Evolutionary conservation across 1,284 basidiomycete genomes (phyloP), one percentile per base, ranked within the genome.

Genomic region (Amylostereum chailletii): DNA sequence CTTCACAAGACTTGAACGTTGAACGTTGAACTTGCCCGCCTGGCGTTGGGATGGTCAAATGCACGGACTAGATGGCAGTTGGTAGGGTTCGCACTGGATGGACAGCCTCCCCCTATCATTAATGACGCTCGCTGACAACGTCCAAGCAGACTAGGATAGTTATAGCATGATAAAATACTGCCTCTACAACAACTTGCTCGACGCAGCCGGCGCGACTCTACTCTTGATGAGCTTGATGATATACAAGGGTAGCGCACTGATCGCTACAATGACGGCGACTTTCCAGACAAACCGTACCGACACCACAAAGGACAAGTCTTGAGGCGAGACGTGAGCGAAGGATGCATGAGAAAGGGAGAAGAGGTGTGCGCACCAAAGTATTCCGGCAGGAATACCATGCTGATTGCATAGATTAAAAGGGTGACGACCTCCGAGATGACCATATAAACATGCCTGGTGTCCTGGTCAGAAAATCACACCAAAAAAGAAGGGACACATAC

Each of bases 381-480:
- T 67, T 94, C 94, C 0, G 94, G 96, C 46, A 99, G 68, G 65
- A 99, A 92, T 0, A 85, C 82, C 60, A 99, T 97, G 63, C 91
- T 95, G 47, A 91, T 75, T 50, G 90, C 83, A 63, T 99, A 99
- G 55, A 99, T 76, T 52, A 87, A 70, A 19, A 96, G 76, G 0
- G 95, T 98, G 27, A 84, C 86, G 34, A 99, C 71, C 65, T 98
- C 93, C 3, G 91, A 88, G 34, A 97, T 72, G 46, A 96, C 79
- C 96, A 99, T 99, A 68, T 97, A 98, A 5, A 83, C 63, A 67
- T 99, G 96, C 91, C 91, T 94, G 50, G n/a, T 44, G n/a, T 55
- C 41, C 44, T 49, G 46, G 52, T 40, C 45, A 47, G 43, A 7
- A 44, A 31, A 50, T 36, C 33, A 11, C 38, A 5, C 43, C 46